Conservation (phyloP, 2,329 filamentous ascomycete genomes). For the Xylariaceae sp. region DNA sequence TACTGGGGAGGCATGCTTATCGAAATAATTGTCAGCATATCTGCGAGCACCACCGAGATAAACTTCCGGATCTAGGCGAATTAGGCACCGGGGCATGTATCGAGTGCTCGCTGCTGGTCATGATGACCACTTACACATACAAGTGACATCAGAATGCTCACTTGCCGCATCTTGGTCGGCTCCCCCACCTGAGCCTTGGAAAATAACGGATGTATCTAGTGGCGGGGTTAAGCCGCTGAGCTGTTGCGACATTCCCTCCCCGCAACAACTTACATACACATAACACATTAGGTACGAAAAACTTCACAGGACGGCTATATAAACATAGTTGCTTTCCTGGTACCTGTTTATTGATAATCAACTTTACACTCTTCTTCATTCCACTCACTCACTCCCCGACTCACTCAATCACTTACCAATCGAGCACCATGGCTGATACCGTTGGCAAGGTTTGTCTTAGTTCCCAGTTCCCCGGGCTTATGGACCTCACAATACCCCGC, state of each 20-base stretch:
- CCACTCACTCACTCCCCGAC: neutral
- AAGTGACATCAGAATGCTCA: slow-evolving; percentile 24
- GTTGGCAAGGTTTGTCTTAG: slow-evolving; percentile 57
- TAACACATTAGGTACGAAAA: too few species aligned
- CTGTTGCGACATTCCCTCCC: slow-evolving; percentile 20
- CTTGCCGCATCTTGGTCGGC: slow-evolving; percentile 22
- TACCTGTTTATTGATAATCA: too few species aligned
- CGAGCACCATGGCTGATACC: slow-evolving; percentile 50
- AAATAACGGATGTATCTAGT: slow-evolving; percentile 10
- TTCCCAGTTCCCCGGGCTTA: neutral
- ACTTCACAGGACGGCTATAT: neutral
- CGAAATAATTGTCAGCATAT: neutral
- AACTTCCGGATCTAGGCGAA: slow-evolving; percentile 5
- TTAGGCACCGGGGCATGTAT: too few species aligned
- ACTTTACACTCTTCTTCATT: too few species aligned
- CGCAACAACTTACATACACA: too few species aligned
- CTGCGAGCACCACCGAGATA: neutral
- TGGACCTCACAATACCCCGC: slow-evolving; percentile 14
- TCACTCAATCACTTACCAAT: slow-evolving; percentile 7
- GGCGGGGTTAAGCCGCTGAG: slow-evolving; percentile 24
- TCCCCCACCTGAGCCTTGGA: slow-evolving; percentile 19
- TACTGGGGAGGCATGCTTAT: slow-evolving; percentile 10
- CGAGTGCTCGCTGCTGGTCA: slow-evolving; percentile 9
- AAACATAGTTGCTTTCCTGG: neutral
- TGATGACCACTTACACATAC: slow-evolving; percentile 9